Conservation (phyloP, 1,139 yeast species). For the Protomyces gravidus region DNA sequence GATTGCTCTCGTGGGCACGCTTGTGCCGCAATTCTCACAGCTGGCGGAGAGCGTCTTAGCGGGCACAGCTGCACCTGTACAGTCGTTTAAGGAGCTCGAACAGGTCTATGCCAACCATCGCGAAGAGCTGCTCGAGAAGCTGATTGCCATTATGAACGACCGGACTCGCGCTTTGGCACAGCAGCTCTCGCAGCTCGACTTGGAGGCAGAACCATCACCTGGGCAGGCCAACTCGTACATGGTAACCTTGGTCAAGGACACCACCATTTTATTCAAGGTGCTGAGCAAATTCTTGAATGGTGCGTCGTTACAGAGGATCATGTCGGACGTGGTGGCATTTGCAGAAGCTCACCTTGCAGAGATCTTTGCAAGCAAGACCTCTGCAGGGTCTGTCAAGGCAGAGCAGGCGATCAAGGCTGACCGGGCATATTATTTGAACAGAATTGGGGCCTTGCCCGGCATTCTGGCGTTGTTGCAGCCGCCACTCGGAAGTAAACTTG, state of each 20-base stretch:
- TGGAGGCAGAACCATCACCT: slow-evolving; percentile 46
- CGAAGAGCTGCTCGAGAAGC: slow-evolving; percentile 59
- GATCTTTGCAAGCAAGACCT: background rate
- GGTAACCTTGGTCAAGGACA: slow-evolving; percentile 56
- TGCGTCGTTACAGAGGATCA: slow-evolving; percentile 13
- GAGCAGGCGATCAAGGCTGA: slow-evolving; percentile 1
- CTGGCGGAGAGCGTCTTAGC: slow-evolving; percentile 38
- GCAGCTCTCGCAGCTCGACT: background rate
- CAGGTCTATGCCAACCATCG: slow-evolving; percentile 55
- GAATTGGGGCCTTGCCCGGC: slow-evolving; percentile 4
- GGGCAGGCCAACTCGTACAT: slow-evolving; percentile 55
- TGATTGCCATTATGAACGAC: slow-evolving; percentile 67
- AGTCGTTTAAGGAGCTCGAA: slow-evolving; percentile 42
- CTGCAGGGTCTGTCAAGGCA: background rate
- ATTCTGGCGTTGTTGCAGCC: background rate
- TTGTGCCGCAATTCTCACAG: slow-evolving; percentile 43
- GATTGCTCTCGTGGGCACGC: slow-evolving; percentile 45
- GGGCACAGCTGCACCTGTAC: slow-evolving; percentile 28
- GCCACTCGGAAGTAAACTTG: background rate
- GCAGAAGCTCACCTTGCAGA: slow-evolving; percentile 8
- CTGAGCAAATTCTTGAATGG: slow-evolving; percentile 51
- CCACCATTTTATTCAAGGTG: slow-evolving; percentile 39
- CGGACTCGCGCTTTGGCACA: slow-evolving; percentile 40
- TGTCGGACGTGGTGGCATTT: slow-evolving; percentile 7
- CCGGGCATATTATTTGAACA: slow-evolving; percentile 17